phyloP scores from a whole-genome alignment of 2,329 filamentous ascomycete genomes.

The Macrophomina pseudophaseolina region DNA sequence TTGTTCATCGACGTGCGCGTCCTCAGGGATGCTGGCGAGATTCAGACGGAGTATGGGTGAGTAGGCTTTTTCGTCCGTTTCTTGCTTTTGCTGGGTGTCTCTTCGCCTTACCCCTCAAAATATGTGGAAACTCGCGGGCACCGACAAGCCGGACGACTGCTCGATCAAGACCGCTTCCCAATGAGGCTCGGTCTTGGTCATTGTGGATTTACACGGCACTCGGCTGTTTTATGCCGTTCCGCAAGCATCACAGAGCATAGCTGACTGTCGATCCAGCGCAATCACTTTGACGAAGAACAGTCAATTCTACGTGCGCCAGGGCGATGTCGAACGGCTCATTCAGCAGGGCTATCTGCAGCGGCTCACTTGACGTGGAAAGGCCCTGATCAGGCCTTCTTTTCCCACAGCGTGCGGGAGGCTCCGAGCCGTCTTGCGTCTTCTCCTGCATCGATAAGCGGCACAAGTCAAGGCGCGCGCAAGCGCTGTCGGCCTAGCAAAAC shows the following conservation, averaged over 20 bases:
- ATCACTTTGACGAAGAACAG: slow-evolving; percentile 98
- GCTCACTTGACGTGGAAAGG: slow-evolving; percentile 50
- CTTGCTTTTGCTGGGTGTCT: slow-evolving; percentile 2
- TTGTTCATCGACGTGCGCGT: slow-evolving; percentile 97
- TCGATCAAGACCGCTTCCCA: background rate
- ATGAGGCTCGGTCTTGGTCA: background rate
- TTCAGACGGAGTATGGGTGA: slow-evolving; percentile 98
- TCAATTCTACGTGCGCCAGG: slow-evolving; percentile 95
- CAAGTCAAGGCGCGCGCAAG: background rate
- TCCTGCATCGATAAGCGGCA: background rate
- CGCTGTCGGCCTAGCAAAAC: background rate
- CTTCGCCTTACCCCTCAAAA: slow-evolving; percentile 24
- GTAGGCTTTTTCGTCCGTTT: slow-evolving; percentile 39
- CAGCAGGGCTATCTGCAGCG: slow-evolving; percentile 94
- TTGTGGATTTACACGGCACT: background rate
- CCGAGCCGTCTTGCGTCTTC: background rate
- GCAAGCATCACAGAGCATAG: background rate
- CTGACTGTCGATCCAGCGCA: slow-evolving; percentile 61
- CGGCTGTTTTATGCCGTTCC: background rate
- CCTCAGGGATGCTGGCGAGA: slow-evolving; percentile 94
- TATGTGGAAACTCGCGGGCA: slow-evolving; percentile 7
- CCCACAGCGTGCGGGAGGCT: background rate
- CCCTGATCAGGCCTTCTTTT: background rate
- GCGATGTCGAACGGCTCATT: slow-evolving; percentile 93
- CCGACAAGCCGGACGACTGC: background rate